phyloP scores from a whole-genome alignment of 495 filamentous ascomycete genomes.

The Symbiotaphrina buchneri region DNA sequence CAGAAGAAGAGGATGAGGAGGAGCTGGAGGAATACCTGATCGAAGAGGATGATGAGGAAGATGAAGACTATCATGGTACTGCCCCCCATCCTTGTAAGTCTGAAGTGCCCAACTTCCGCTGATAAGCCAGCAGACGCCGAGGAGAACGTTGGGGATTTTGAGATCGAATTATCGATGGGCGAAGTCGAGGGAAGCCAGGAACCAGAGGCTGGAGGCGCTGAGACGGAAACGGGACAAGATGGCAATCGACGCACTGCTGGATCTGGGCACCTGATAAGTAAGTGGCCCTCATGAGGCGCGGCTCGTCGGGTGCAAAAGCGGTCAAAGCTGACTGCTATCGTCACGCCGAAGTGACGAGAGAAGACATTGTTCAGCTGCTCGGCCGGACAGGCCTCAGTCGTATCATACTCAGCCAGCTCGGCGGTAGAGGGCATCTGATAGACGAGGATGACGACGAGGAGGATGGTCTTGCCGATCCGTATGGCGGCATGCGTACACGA shows the following conservation, averaged over 20 bases:
- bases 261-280: no score
- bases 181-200: constrained; percentile 1
- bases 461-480: constrained; percentile 6
- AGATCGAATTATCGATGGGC: neutral
- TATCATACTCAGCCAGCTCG: constrained; percentile 13
- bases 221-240: neutral
- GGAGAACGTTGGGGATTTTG: constrained; percentile 4
- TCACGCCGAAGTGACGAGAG: neutral
- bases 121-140: constrained; percentile 11
- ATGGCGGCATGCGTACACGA: neutral
- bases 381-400: constrained; percentile 13
- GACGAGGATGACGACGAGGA: constrained; percentile 20
- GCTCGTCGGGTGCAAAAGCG: constrained; percentile 1
- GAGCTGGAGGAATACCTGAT: constrained; percentile 12
- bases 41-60: constrained; percentile 21
- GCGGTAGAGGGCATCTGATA: constrained; percentile 14
- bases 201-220: constrained; percentile 1
- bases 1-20: constrained; percentile 18
- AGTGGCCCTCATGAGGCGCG: no score
- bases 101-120: constrained; percentile 9
- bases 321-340: constrained; percentile 1
- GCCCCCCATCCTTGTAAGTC: constrained; percentile 4
- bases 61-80: constrained; percentile 20
- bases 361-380: constrained; percentile 7
- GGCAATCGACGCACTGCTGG: neutral